A percentile compares a stretch with the other conserved stretches of the same genome.
phyloP scores from a whole-genome alignment of 257 asterid genomes.

The Dorcoceras hygrometricum region DNA sequence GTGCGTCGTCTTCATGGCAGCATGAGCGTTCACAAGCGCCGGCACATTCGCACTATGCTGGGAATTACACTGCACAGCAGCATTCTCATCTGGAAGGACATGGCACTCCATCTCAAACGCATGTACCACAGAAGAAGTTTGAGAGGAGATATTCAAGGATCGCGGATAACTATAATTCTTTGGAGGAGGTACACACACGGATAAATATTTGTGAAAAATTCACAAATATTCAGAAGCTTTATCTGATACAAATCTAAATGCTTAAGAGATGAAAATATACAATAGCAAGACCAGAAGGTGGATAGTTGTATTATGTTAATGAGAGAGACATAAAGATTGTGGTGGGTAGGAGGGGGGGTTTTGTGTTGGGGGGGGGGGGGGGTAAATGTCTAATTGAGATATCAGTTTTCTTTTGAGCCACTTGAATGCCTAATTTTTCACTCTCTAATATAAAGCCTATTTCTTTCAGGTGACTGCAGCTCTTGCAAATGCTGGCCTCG shows the following conservation, averaged over 20 bases:
- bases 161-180: constrained; percentile 76
- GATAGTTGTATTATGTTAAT: too few species aligned
- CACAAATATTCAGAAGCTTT: constrained; percentile 10
- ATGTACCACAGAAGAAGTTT: constrained; percentile 48
- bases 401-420: neutral
- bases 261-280: neutral
- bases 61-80: constrained; percentile 40
- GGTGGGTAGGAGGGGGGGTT: too few species aligned
- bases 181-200: constrained; percentile 68
- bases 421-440: neutral
- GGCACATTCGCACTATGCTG: constrained; percentile 49
- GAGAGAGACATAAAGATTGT: too few species aligned
- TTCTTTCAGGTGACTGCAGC: constrained; percentile 77
- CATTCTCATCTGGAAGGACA: constrained; percentile 36
- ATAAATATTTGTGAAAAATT: neutral
- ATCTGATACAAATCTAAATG: neutral
- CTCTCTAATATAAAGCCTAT: constrained; percentile 8
- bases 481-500: constrained; percentile 86
- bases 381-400: too few species aligned
- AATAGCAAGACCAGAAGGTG: neutral
- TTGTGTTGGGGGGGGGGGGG: too few species aligned
- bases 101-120: constrained; percentile 32
- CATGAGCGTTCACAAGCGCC: constrained; percentile 42
- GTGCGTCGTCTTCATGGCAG: constrained; percentile 45
- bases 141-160: constrained; percentile 86